A percentile compares a stretch with the other conserved stretches of the same genome.
Conservation (phyloP, 225 moss, liverwort and hornwort species). For the Lunularia cruciata region DNA sequence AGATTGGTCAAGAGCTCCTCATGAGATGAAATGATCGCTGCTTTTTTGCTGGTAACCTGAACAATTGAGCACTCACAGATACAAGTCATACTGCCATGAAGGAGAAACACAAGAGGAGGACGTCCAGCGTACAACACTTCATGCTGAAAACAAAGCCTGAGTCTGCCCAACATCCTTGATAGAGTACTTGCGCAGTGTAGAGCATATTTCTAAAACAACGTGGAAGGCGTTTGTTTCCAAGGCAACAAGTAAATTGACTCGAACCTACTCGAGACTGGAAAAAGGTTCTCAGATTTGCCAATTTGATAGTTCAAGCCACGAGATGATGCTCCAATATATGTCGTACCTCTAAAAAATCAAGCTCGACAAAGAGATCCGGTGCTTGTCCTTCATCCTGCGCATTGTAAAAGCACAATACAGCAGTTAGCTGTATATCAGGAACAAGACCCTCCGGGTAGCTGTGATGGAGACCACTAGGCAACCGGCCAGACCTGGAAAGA, state of each 20-base stretch:
- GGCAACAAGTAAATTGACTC: too few relatives aligned
- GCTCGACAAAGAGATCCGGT: conserved; percentile 74
- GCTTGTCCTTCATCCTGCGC: conserved; percentile 72
- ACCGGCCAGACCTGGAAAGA: conserved; percentile 1
- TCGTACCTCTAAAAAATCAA: conserved; percentile 84
- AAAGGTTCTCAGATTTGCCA: too few relatives aligned
- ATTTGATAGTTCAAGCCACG: too few relatives aligned
- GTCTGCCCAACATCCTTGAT: too few relatives aligned
- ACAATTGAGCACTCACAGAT: background rate
- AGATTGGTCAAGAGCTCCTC: conserved; percentile 66
- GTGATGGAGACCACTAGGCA: conserved; percentile 4
- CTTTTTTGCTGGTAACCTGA: conserved; percentile 88
- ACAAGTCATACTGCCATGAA: too few relatives aligned
- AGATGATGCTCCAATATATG: background rate
- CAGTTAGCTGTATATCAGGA: background rate
- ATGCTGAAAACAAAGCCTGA: background rate
- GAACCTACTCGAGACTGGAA: too few relatives aligned
- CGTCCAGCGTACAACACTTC: background rate
- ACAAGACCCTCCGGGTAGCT: background rate
- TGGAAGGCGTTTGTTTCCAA: too few relatives aligned
- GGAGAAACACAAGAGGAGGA: background rate
- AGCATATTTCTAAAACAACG: too few relatives aligned
- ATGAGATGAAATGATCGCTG: conserved; percentile 59
- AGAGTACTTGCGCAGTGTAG: too few relatives aligned
- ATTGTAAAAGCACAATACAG: background rate